These are phyloP conservation scores for Pleurotus ostreatus DNA, from an alignment of 768 basidiomycete genomes.

Conservation along the genomic window DNA sequence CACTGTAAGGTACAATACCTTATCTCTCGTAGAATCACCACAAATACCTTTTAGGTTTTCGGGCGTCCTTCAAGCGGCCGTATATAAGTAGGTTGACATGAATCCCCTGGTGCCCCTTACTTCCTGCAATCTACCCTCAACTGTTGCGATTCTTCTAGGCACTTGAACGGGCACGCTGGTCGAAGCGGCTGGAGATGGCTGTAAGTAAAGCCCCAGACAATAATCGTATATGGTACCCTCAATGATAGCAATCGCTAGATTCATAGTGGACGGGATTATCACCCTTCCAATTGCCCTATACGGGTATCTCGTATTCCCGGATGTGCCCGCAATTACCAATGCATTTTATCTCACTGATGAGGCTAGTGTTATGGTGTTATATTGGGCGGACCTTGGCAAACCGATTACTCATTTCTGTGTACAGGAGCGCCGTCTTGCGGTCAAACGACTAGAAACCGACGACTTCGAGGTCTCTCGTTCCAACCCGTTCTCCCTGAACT, in stretches of 20 bases:
- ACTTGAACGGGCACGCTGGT: constrained; percentile 48
- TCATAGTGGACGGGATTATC: constrained; percentile 69
- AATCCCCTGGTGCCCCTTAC: background rate
- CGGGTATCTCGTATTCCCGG: constrained; percentile 71
- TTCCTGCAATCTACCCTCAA: background rate
- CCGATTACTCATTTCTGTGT: too few species aligned
- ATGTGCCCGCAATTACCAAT: constrained; percentile 58
- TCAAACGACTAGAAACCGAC: constrained; percentile 39
- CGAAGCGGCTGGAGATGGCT: constrained; percentile 68
- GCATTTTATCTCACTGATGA: constrained; percentile 62
- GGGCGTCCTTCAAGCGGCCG: constrained; percentile 59
- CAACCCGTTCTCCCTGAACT: constrained; percentile 38
- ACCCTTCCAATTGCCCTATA: constrained; percentile 69
- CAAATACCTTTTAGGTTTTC: constrained; percentile 43
- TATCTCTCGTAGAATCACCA: background rate
- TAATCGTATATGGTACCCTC: background rate
- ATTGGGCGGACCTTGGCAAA: too few species aligned
- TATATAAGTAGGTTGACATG: constrained; percentile 40
- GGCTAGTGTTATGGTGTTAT: constrained; percentile 24
- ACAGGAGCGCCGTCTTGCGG: constrained; percentile 54
- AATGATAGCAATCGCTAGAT: constrained; percentile 26
- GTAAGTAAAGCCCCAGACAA: constrained; percentile 29
- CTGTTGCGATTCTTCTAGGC: constrained; percentile 25
- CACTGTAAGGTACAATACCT: constrained; percentile 37
- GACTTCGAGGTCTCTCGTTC: constrained; percentile 20